Conservation (phyloP, 306 rosid genomes). For the Dalbergia cultrata region DNA sequence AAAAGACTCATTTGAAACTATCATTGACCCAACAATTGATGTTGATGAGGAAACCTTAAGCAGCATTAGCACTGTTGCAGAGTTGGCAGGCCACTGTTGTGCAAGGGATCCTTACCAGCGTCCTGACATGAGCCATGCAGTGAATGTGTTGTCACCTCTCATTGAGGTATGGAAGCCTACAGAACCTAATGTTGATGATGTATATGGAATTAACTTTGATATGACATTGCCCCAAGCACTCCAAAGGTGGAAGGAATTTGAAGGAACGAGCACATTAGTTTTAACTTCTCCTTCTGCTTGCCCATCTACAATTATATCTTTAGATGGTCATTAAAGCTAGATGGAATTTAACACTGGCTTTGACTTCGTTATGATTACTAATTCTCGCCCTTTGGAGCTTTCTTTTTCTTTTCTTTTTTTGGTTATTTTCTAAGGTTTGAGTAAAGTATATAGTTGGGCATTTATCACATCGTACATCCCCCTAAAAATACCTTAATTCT, state of each 20-base stretch:
- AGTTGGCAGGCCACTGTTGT: conserved; percentile 84
- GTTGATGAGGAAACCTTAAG: conserved; percentile 62
- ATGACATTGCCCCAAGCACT: conserved; percentile 73
- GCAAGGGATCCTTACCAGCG: conserved; percentile 85
- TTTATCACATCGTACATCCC: background rate
- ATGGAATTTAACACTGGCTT: background rate
- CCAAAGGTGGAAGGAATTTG: conserved; percentile 72
- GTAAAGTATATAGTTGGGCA: background rate
- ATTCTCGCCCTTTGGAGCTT: background rate
- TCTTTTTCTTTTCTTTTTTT: background rate
- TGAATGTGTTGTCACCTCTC: conserved; percentile 81
- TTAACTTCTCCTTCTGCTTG: conserved; percentile 50
- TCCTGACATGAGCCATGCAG: conserved; percentile 87
- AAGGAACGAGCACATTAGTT: conserved; percentile 51
- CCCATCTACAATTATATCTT: conserved; percentile 50
- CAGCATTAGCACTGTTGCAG: conserved; percentile 66
- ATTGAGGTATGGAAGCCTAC: conserved; percentile 84
- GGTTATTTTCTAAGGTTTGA: background rate
- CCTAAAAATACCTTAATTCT: background rate
- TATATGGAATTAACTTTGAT: conserved; percentile 64
- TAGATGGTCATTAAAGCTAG: conserved; percentile 52
- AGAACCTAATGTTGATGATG: conserved; percentile 54
- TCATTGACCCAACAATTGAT: conserved; percentile 67
- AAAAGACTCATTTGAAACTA: conserved; percentile 57
- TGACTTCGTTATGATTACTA: background rate